Percentiles rank a stretch among this genome's conserved stretches.
These are phyloP conservation scores for Pythium sp. DNA, from an alignment of 352 stramenopile species.

Conservation along the genomic window DNA sequence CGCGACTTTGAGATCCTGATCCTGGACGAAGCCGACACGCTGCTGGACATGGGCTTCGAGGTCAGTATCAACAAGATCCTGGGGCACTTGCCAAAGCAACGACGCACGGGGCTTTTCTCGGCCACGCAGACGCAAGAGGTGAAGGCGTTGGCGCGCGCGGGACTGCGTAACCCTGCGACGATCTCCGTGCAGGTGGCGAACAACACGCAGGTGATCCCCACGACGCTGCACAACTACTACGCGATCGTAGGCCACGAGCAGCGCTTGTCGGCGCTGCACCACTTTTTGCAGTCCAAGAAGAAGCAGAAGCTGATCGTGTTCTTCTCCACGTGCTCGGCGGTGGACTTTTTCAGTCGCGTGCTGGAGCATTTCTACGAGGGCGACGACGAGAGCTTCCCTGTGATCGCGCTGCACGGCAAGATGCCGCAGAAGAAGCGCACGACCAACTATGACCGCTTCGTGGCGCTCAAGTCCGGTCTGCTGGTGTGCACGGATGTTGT, in stretches of 20 bases:
- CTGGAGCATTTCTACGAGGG: slow-evolving; percentile 77
- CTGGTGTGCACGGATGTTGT: slow-evolving; percentile 99
- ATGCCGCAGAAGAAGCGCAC: slow-evolving; percentile 91
- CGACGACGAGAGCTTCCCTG: slow-evolving; percentile 29
- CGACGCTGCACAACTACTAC: slow-evolving; percentile 94
- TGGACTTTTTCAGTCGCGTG: slow-evolving; percentile 97
- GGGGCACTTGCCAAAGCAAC: slow-evolving; percentile 94
- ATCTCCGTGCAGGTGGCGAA: slow-evolving; percentile 96
- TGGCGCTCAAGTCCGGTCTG: slow-evolving; percentile 57
- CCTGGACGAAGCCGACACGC: slow-evolving; percentile 98
- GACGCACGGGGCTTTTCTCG: slow-evolving; percentile 92
- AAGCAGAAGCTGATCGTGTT: slow-evolving; percentile 97
- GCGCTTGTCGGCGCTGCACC: slow-evolving; percentile 90
- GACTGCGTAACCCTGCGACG: slow-evolving; percentile 97
- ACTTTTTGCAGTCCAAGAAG: slow-evolving; percentile 91
- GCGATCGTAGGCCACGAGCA: slow-evolving; percentile 92
- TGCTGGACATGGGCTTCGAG: slow-evolving; percentile 98
- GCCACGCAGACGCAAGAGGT: slow-evolving; percentile 95
- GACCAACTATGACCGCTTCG: slow-evolving; percentile 75
- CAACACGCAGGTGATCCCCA: slow-evolving; percentile 73
- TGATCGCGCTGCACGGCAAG: slow-evolving; percentile 92
- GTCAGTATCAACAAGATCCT: slow-evolving; percentile 96
- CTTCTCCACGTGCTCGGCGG: slow-evolving; percentile 97
- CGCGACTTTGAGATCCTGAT: slow-evolving; percentile 97
- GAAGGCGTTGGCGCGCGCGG: slow-evolving; percentile 92